Percentiles rank a stretch among this genome's conserved stretches.
These are phyloP conservation scores for Blakeslea trispora DNA, from an alignment of 371 early-diverging fungal species.

Conservation along the genomic window DNA sequence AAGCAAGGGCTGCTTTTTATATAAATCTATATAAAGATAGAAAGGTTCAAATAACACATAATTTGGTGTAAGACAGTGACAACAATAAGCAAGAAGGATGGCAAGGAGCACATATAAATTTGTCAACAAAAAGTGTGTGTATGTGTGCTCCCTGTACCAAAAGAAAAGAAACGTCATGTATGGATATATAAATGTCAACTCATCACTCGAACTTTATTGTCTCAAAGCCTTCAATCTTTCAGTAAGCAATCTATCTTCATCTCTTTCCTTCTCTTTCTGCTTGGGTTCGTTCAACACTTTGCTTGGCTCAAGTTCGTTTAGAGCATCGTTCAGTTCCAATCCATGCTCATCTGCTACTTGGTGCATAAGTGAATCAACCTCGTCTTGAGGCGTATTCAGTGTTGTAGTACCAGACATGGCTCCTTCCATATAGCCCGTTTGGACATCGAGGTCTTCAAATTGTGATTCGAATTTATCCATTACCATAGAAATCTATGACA, in stretches of 20 bases:
- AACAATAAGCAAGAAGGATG: neutral
- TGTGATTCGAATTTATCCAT: conserved; percentile 96
- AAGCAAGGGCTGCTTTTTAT: neutral
- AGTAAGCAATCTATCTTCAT: conserved; percentile 33
- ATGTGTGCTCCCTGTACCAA: neutral
- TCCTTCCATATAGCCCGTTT: conserved; percentile 90
- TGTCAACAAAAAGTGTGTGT: neutral
- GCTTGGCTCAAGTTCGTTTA: conserved; percentile 58
- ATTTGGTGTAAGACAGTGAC: neutral
- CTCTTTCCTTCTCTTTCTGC: conserved; percentile 27
- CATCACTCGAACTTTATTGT: conserved; percentile 22
- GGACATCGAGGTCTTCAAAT: conserved; percentile 94
- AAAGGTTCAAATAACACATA: too few species aligned
- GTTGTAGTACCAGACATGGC: conserved; percentile 88
- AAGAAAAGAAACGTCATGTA: neutral
- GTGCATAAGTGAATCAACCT: conserved; percentile 90
- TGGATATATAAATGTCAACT: too few species aligned
- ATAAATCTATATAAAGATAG: neutral
- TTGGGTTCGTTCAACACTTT: conserved; percentile 26
- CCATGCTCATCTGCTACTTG: conserved; percentile 95
- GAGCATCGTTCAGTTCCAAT: conserved; percentile 72
- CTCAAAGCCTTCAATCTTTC: conserved; percentile 39
- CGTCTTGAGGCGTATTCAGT: conserved; percentile 80
- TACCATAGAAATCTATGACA: conserved; percentile 75
- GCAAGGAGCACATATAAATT: neutral